A percentile compares a stretch with the other conserved stretches of the same genome.
phyloP scores from a whole-genome alignment of 164 flowering plant species.

The Paratinospora sagittata region DNA sequence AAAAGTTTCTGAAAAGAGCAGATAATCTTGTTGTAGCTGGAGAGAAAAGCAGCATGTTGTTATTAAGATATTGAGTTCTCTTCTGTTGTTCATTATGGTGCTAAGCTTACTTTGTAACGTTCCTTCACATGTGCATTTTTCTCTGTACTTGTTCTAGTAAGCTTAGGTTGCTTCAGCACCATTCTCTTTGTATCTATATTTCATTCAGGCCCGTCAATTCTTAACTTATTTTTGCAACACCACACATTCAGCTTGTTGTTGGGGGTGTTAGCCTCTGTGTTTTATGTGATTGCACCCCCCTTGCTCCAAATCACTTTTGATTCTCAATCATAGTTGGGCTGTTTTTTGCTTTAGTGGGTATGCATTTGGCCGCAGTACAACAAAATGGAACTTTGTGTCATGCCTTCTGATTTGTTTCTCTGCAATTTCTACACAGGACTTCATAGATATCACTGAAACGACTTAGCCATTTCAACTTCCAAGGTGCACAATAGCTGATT shows the following conservation, averaged over 20 bases:
- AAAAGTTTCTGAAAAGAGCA: constrained; percentile 35
- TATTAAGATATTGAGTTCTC: background rate
- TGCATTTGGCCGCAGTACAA: too few relatives aligned
- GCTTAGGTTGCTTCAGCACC: background rate
- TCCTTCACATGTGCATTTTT: background rate
- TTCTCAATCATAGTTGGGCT: too few relatives aligned
- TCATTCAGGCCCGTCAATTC: background rate
- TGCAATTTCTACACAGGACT: too few relatives aligned
- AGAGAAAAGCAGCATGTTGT: background rate
- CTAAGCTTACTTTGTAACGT: background rate
- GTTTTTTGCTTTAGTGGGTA: too few relatives aligned
- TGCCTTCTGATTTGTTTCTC: too few relatives aligned
- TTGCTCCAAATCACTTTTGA: background rate
- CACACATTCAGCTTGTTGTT: constrained; percentile 1
- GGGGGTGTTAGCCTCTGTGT: background rate
- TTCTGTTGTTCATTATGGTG: background rate
- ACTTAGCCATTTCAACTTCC: too few relatives aligned
- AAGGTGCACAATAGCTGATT: too few relatives aligned
- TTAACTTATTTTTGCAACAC: background rate
- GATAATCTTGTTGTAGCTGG: constrained; percentile 15
- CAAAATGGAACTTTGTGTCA: too few relatives aligned
- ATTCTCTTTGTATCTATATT: constrained; percentile 5
- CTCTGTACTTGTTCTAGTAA: background rate
- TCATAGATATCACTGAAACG: too few relatives aligned
- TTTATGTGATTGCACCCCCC: background rate